Evolutionary conservation across 208 protist species (phyloP).

Genomic region (Leishmania turanica): DNA sequence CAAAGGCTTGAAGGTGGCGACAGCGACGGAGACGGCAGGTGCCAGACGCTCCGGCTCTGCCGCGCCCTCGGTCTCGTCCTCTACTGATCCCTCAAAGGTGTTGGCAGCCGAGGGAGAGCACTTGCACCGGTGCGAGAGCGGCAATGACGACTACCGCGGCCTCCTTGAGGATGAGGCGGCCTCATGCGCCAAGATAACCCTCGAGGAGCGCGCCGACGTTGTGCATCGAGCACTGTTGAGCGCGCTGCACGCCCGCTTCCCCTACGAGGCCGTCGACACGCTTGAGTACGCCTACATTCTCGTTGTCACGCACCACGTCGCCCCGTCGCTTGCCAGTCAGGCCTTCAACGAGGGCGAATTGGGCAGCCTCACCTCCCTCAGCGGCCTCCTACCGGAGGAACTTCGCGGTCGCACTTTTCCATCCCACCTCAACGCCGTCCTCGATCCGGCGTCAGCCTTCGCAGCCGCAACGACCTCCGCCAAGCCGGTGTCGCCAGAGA

Average conservation of each 20-base stretch:
- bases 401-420: constrained; percentile 59
- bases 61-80: not conserved
- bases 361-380: constrained; percentile 28
- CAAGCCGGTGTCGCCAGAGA: not conserved
- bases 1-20: not conserved
- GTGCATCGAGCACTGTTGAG: constrained; percentile 64
- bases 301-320: constrained; percentile 55
- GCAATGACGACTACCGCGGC: not conserved
- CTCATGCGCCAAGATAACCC: constrained; percentile 26
- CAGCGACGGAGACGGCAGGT: not conserved
- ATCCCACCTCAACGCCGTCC: constrained; percentile 55
- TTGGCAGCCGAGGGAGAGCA: not conserved
- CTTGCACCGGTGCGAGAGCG: not conserved
- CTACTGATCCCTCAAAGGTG: not conserved
- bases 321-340: constrained; percentile 31
- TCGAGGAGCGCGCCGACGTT: constrained; percentile 51
- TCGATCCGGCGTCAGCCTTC: constrained; percentile 27
- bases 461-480: not conserved
- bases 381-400: constrained; percentile 48
- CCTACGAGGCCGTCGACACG: constrained; percentile 63
- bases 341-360: constrained; percentile 40
- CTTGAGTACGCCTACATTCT: constrained; percentile 73
- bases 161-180: not conserved
- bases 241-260: constrained; percentile 55
- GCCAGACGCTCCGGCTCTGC: not conserved